A percentile compares a stretch with the other conserved stretches of the same genome.
Evolutionary conservation across 441 rosid species (phyloP).

Genomic region (Manihot esculenta): DNA sequence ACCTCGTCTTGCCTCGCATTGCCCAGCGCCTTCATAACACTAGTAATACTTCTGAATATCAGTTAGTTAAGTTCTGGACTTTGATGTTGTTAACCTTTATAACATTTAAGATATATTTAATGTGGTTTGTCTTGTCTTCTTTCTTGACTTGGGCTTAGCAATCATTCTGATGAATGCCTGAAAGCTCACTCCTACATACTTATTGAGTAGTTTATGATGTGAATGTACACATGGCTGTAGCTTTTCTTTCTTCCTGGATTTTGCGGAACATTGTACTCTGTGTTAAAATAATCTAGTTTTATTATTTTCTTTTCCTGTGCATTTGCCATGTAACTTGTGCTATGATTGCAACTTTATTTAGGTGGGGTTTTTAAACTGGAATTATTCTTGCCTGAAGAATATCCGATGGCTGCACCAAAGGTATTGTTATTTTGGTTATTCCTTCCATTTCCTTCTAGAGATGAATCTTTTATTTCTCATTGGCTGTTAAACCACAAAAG

Average conservation of each 20-base stretch:
- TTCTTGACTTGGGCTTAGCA: not conserved
- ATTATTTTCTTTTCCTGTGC: not conserved
- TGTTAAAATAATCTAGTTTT: not conserved
- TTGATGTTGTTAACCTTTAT: too few species aligned
- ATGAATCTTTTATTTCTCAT: not conserved
- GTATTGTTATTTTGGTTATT: slow-evolving; percentile 33
- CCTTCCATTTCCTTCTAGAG: not conserved
- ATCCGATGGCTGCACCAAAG: slow-evolving; percentile 99
- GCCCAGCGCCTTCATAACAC: too few species aligned
- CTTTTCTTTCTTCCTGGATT: not conserved
- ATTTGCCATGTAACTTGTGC: slow-evolving; percentile 11
- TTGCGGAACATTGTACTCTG: not conserved
- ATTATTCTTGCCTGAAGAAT: slow-evolving; percentile 97
- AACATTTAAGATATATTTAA: too few species aligned
- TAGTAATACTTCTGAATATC: too few species aligned
- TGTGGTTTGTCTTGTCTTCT: too few species aligned
- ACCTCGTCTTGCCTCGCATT: too few species aligned
- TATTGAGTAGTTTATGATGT: not conserved
- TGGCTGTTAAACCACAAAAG: not conserved
- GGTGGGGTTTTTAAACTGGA: slow-evolving; percentile 99
- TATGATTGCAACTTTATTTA: slow-evolving; percentile 31
- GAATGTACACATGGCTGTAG: not conserved
- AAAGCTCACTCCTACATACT: not conserved
- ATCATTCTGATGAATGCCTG: not conserved
- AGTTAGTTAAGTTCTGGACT: too few species aligned